Conservation (phyloP, 2,329 filamentous ascomycete genomes). For the Colletotrichum godetiae region DNA sequence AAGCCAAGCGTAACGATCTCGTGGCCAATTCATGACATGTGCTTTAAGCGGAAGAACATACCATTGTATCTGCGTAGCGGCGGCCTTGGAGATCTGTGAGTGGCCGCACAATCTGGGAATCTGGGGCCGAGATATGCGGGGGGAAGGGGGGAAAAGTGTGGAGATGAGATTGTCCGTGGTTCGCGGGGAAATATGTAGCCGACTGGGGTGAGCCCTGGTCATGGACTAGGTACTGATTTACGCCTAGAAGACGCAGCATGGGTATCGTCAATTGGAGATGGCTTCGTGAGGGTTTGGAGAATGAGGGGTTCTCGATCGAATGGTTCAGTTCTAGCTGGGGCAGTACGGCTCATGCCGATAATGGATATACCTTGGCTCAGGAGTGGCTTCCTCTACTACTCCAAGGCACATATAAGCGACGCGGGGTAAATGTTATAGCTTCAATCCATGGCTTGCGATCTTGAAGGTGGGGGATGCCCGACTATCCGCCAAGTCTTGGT, state of each 20-base stretch:
- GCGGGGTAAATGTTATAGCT: not conserved
- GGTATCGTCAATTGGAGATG: not conserved
- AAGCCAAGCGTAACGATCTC: not conserved
- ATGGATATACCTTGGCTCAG: not conserved
- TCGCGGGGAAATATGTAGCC: conserved; percentile 33
- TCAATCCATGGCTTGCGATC: not conserved
- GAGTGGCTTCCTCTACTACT: not conserved
- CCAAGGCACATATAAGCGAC: not conserved
- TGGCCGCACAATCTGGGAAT: conserved; percentile 9
- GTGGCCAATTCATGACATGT: not conserved
- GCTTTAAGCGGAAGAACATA: not conserved
- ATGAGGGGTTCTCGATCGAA: not conserved
- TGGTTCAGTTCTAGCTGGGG: not conserved
- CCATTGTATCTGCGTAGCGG: conserved; percentile 6
- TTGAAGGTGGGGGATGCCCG: conserved; percentile 1
- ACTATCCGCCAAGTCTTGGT: conserved; percentile 17
- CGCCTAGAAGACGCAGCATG: not conserved
- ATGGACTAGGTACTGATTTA: no score
- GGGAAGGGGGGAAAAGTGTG: not conserved
- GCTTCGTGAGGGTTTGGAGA: not conserved
- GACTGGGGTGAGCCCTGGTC: conserved; percentile 2
- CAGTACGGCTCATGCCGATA: not conserved
- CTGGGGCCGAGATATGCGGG: not conserved
- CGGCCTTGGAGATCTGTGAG: conserved; percentile 21
- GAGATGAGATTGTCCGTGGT: conserved; percentile 21